These are phyloP conservation scores for Ophiostoma ulmi DNA, from an alignment of 2,329 filamentous ascomycete species.

Conservation along the genomic window DNA sequence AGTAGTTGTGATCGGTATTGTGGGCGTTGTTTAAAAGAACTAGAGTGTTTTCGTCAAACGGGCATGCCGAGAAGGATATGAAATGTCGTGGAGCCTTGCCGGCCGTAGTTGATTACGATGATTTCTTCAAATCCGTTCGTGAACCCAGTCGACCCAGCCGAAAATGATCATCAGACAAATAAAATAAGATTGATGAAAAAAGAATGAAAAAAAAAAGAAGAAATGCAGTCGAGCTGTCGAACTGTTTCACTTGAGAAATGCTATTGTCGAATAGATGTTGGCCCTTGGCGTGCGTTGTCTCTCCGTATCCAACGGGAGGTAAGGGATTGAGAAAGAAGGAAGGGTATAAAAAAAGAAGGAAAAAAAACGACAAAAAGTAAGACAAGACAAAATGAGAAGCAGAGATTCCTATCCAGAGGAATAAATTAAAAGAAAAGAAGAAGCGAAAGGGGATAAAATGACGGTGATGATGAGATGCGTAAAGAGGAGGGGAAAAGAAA, in stretches of 20 bases:
- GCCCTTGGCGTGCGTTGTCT: background rate
- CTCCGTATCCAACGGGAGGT: conserved; percentile 14
- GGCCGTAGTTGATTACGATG: background rate
- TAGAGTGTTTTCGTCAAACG: too few relatives aligned
- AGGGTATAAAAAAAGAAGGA: background rate
- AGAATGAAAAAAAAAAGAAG: background rate
- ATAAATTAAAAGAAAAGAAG: background rate
- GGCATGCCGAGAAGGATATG: background rate
- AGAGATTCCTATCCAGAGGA: background rate
- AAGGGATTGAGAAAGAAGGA: background rate
- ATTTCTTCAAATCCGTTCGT: background rate
- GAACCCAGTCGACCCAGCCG: conserved; percentile 6
- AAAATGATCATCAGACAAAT: background rate
- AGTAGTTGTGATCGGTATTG: too few relatives aligned
- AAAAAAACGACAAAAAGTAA: background rate
- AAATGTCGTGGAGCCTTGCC: background rate
- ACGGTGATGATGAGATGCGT: background rate
- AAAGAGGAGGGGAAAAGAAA: background rate
- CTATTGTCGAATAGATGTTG: background rate
- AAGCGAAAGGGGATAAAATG: background rate
- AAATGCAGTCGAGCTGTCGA: background rate
- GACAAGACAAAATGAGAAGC: background rate
- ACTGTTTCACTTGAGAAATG: background rate
- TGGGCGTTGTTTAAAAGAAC: too few relatives aligned
- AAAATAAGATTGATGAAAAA: background rate